These are phyloP conservation scores for Agapanthus africanus DNA, from an alignment of 106 monocot species.

Conservation along the genomic window DNA sequence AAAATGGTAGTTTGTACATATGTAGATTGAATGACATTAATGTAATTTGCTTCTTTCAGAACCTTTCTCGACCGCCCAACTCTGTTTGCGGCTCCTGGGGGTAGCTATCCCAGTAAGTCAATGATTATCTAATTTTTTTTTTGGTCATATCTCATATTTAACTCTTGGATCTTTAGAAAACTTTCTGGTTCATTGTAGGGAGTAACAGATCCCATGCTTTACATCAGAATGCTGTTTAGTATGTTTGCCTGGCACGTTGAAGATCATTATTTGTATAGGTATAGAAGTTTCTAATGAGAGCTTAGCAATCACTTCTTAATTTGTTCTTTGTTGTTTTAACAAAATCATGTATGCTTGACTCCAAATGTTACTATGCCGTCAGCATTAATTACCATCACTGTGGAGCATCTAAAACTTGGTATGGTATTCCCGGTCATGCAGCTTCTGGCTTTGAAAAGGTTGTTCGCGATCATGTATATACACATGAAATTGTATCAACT, in stretches of 20 bases:
- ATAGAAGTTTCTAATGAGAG: background rate
- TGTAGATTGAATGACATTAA: background rate
- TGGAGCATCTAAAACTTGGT: slow-evolving; percentile 96
- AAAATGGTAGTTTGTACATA: background rate
- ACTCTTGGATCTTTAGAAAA: background rate
- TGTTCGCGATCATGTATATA: slow-evolving; percentile 63
- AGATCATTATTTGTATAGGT: slow-evolving; percentile 97
- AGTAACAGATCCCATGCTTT: slow-evolving; percentile 96
- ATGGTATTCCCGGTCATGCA: slow-evolving; percentile 84
- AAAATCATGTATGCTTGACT: too few species aligned
- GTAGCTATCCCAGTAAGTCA: slow-evolving; percentile 63
- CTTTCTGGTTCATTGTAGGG: slow-evolving; percentile 47
- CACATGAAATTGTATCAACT: slow-evolving; percentile 43
- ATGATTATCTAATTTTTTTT: background rate
- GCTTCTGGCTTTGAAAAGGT: slow-evolving; percentile 74
- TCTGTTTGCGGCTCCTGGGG: slow-evolving; percentile 57
- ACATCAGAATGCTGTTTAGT: slow-evolving; percentile 98
- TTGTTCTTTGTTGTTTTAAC: too few species aligned
- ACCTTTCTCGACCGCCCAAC: slow-evolving; percentile 56
- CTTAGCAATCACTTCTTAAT: background rate
- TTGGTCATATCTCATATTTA: background rate
- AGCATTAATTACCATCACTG: slow-evolving; percentile 99
- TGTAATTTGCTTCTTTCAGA: slow-evolving; percentile 23
- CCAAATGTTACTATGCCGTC: background rate
- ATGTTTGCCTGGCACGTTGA: slow-evolving; percentile 99